Base-by-base conservation (phyloP, 306 rosid genomes). In the Vigna unguiculata region DNA sequence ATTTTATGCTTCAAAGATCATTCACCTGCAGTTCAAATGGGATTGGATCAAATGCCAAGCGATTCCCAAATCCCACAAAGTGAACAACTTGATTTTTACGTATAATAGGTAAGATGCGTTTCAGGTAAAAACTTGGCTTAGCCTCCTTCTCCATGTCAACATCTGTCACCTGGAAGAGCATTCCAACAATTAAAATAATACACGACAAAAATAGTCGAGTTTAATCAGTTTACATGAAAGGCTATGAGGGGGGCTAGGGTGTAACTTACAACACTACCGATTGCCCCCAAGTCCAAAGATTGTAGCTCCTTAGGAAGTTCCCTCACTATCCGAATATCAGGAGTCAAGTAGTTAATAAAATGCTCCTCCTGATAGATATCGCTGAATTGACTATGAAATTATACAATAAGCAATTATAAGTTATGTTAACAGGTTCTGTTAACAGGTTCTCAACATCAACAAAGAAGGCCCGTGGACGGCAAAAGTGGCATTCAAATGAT, bases 1-100 rank as follows among this genome's bases (percentile, higher is more conserved):
- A 58, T 14, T 49, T 71, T 5, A 43, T 60, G 80, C 81, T 45
- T 78, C 70, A 80, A 63, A 70, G 78, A 80, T 79, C 65, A 48
- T 76, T 83, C 88, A 95, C 97, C 99, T 91, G 99, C 75, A 90
- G 82, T 83, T 88, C 88, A 81, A 90, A 88, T 55, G 97, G 83
- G 62, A 95, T 88, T 6, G 96, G 97, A 76, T 95, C 97, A 89
- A 92, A 95, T 75, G 97, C 97, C 89, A 95, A 82, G 64, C 97
- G 97, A 88, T 92, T 91, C 75, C 99, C 99, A 71, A 92, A 95
- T 84, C 99, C 99, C 71, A 90, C 69, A 73, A 92, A 90, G 87
- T 95, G 99, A 69, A 91, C 87, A 46, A 92, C 85, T 81, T 85
- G 92, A 24, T 89, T 95, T 82, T 90, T 95, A 75, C 88, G 89